A percentile compares a stretch with the other conserved stretches of the same genome.
Conservation (phyloP, 495 filamentous ascomycete genomes). For the Entonaema liquescens region DNA sequence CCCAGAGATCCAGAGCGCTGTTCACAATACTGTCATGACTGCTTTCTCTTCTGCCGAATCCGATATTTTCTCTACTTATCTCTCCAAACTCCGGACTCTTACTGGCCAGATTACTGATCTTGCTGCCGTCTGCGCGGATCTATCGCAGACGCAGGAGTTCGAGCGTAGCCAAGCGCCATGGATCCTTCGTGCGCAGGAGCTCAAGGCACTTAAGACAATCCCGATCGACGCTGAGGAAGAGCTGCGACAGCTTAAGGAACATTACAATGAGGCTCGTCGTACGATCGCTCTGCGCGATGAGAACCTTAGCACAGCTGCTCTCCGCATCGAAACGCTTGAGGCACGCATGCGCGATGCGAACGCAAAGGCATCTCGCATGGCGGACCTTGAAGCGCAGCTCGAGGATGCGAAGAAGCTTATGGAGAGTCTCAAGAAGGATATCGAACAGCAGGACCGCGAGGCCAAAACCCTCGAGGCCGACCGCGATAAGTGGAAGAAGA, state of each 20-base stretch:
- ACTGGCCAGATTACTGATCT: constrained; percentile 75
- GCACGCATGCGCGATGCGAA: constrained; percentile 78
- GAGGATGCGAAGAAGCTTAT: constrained; percentile 62
- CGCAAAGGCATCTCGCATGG: constrained; percentile 70
- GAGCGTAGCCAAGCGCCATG: constrained; percentile 78
- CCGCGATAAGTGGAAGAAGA: constrained; percentile 78
- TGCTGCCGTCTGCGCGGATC: constrained; percentile 73
- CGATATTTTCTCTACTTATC: constrained; percentile 73
- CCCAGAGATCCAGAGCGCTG: constrained; percentile 67
- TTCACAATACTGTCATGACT: constrained; percentile 64
- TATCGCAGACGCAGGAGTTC: constrained; percentile 85
- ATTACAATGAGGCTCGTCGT: constrained; percentile 70
- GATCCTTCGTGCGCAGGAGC: constrained; percentile 80
- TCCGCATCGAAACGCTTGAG: constrained; percentile 94
- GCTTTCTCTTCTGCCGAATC: constrained; percentile 61
- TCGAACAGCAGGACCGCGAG: constrained; percentile 67
- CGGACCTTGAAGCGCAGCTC: constrained; percentile 69
- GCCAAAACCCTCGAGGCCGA: constrained; percentile 66
- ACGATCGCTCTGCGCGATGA: constrained; percentile 72
- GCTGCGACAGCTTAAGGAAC: constrained; percentile 75
- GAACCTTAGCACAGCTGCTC: constrained; percentile 73
- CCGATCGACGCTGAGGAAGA: constrained; percentile 83
- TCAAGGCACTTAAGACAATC: constrained; percentile 79
- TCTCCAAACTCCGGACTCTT: constrained; percentile 70
- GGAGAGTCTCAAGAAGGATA: constrained; percentile 69